Evolutionary conservation across 108 stramenopile species (phyloP).

Genomic region (Skeletonema tropicum): DNA sequence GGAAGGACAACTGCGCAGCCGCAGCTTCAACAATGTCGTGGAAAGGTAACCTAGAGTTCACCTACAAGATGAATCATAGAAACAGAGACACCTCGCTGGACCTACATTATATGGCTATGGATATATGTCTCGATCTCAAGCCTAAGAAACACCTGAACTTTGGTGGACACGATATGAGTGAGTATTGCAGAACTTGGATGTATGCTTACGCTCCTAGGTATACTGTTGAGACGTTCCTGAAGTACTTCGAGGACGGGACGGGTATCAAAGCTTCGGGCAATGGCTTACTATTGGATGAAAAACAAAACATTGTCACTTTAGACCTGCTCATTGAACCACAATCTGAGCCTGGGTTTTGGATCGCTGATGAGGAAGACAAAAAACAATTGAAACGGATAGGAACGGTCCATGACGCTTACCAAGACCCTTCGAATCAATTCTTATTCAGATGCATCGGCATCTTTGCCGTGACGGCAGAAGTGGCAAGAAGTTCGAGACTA

Average conservation of each 20-base stretch:
- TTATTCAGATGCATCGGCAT: neutral
- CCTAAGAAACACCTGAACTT: neutral
- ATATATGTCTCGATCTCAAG: neutral
- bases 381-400: neutral
- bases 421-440: neutral
- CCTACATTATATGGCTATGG: neutral
- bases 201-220: neutral
- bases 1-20: neutral
- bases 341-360: neutral
- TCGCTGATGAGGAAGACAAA: neutral
- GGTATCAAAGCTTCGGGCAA: neutral
- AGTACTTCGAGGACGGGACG: neutral
- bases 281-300: neutral
- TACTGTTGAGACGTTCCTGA: neutral
- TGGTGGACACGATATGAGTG: slow-evolving; percentile 2
- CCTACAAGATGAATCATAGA: neutral
- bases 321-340: neutral
- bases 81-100: neutral
- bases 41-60: neutral
- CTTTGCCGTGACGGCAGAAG: slow-evolving; percentile 1
- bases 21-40: neutral
- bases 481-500: neutral
- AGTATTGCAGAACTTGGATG: neutral
- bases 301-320: neutral
- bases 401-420: neutral